phyloP scores from a whole-genome alignment of 148 eudicot genomes.

The Diospyros lotus region DNA sequence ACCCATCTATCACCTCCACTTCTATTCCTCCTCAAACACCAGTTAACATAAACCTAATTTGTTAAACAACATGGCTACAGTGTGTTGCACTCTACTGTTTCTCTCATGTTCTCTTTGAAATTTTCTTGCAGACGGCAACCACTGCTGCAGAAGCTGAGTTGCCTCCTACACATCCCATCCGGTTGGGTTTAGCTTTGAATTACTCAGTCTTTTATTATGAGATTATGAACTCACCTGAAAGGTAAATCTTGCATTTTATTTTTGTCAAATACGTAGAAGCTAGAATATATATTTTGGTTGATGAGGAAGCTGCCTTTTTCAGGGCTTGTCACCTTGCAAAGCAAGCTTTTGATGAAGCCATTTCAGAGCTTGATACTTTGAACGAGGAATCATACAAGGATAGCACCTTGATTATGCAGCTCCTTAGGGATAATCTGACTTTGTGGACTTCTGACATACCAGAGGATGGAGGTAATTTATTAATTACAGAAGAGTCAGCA shows the following conservation, averaged over 20 bases:
- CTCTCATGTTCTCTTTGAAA: too few species aligned
- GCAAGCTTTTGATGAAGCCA: slow-evolving; percentile 13
- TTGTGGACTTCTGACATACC: not conserved
- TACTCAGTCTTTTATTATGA: slow-evolving; percentile 53
- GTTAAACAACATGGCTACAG: too few species aligned
- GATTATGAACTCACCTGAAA: slow-evolving; percentile 51
- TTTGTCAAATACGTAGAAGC: too few species aligned
- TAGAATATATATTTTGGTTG: too few species aligned
- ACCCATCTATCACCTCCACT: too few species aligned
- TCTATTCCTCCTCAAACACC: too few species aligned
- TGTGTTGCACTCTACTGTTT: too few species aligned
- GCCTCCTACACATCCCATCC: slow-evolving; percentile 52
- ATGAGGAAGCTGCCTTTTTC: not conserved
- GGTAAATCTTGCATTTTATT: slow-evolving; percentile 16
- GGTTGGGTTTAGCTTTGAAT: slow-evolving; percentile 51
- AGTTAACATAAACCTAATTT: too few species aligned
- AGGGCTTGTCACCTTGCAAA: slow-evolving; percentile 58
- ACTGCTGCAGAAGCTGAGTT: slow-evolving; percentile 38
- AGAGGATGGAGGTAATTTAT: not conserved
- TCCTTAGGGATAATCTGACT: not conserved
- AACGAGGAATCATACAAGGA: not conserved
- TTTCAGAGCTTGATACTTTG: not conserved
- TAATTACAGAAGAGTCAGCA: too few species aligned
- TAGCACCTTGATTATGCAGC: not conserved
- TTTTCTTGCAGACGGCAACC: slow-evolving; percentile 30